phyloP scores from a whole-genome alignment of 225 moss, liverwort and hornwort species.

The Bryum argenteum region DNA sequence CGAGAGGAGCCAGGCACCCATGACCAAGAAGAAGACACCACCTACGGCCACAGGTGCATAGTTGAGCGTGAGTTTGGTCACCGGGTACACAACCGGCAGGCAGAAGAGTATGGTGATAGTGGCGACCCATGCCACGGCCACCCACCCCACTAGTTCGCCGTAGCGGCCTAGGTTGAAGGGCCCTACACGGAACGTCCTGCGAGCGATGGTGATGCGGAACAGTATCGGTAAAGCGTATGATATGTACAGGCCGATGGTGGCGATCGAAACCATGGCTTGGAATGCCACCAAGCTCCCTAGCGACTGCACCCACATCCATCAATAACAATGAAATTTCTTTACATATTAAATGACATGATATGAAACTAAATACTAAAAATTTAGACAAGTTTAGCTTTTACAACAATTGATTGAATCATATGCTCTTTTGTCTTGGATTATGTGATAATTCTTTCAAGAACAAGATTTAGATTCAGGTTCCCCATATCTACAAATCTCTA shows the following conservation, averaged over 20 bases:
- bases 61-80: conserved; percentile 62
- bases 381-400: too few species aligned
- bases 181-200: conserved; percentile 51
- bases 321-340: too few species aligned
- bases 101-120: conserved; percentile 77
- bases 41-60: conserved; percentile 85
- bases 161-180: conserved; percentile 67
- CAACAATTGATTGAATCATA: too few species aligned
- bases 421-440: too few species aligned
- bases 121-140: conserved; percentile 74
- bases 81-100: conserved; percentile 71
- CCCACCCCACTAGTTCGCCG: conserved; percentile 58
- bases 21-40: conserved; percentile 52
- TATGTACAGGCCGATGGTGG: conserved; percentile 76
- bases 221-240: conserved; percentile 76
- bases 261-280: conserved; percentile 89
- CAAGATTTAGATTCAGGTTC: too few species aligned
- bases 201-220: conserved; percentile 68
- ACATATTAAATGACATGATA: too few species aligned
- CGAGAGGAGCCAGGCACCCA: conserved; percentile 62
- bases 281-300: conserved; percentile 87
- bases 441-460: too few species aligned
- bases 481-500: too few species aligned
- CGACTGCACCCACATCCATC: conserved; percentile 45
- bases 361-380: too few species aligned